Evolutionary conservation across 768 basidiomycete genomes (phyloP), one percentile per base, ranked within the genome.

Genomic region (Tricholoma terreum): DNA sequence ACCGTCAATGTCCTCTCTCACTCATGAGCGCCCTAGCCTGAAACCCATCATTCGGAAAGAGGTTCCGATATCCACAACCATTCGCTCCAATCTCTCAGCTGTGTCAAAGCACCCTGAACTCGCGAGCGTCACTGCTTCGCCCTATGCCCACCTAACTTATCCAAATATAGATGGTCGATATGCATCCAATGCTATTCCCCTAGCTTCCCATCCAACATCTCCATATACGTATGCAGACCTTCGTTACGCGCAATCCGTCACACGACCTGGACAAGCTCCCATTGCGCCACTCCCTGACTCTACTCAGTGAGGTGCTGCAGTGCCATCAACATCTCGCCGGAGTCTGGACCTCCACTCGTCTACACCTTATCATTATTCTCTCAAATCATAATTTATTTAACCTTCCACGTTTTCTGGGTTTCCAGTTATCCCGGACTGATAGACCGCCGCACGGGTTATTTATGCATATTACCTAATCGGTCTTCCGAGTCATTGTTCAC

Each of bases 1-100:
- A 4, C 55, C 64, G 36, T 58, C 62, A 1, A 66, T 67, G 61
- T 58, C 68, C 11, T 65, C 65, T 48, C 61, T 66, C 36, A 52
- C 43, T 19, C 49, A 54, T 24, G 53, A 55, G 21, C 58, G 38
- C 30, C 33, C 40, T 22, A 17, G n/a, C n/a, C 15, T 31, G 27
- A 40, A 40, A 35, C n/a, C 11, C 43, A 21, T 12, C 43, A 21
- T 12, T 21, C 27, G 8, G 56, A 60, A 3, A 49, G 54, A 50
- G 11, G 49, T 33, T 11, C 53, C 49, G 27, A 40, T 22, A n/a
- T 53, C 50, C 48, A 24, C 46, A 14, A 45, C 36, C 27, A 46
- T 52, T 51, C 59, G 35, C 17, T 40, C 15, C 24, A 54, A 35
- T 35, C 15, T 31, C 30, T 31, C 46, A 3, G 8, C 9, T 30